A percentile compares a stretch with the other conserved stretches of the same genome.
Conservation (phyloP, 2,329 filamentous ascomycete genomes). For the Fusarium keratoplasticum region DNA sequence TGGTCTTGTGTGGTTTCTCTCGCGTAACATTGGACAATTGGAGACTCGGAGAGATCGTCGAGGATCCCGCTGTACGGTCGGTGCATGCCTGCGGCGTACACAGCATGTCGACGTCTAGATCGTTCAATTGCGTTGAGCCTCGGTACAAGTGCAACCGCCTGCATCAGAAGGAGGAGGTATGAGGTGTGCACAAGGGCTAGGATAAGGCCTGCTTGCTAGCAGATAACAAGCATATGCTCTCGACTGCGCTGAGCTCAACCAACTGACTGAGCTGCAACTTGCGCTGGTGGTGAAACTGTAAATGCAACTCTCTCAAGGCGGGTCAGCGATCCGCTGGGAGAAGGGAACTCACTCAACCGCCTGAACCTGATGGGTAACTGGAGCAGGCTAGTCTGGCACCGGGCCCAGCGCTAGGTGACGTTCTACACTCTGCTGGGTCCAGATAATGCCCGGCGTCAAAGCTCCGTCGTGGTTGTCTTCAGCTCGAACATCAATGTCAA, state of each 20-base stretch:
- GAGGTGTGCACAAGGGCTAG: background rate
- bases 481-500: background rate
- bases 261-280: background rate
- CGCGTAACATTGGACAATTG: conserved; percentile 4
- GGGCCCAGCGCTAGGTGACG: conserved; percentile 16
- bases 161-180: background rate
- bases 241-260: background rate
- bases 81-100: background rate
- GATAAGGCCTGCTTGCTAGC: background rate
- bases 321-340: background rate
- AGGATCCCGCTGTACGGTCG: background rate
- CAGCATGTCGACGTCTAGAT: background rate
- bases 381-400: background rate
- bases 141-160: background rate
- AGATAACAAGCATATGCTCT: background rate
- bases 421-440: background rate
- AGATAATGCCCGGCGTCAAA: conserved; percentile 6
- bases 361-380: background rate
- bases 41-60: background rate
- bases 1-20: background rate
- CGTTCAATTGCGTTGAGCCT: background rate
- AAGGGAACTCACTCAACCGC: background rate
- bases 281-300: background rate
- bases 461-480: conserved; percentile 11
- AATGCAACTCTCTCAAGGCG: background rate